phyloP scores from a whole-genome alignment of 768 basidiomycete species.

The Boletus tomentosulus region DNA sequence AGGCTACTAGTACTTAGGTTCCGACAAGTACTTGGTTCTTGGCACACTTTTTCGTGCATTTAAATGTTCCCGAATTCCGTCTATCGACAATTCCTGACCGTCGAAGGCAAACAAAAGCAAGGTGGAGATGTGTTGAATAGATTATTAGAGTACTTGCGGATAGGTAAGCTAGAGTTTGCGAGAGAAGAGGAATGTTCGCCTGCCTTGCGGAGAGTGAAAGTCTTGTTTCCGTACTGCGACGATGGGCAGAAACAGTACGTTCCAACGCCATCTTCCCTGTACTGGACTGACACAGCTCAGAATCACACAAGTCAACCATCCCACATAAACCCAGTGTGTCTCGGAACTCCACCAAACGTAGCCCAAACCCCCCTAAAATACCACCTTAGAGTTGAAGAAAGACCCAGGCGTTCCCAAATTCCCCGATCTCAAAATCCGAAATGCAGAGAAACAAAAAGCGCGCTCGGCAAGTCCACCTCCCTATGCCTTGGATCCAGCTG shows the following conservation, averaged over 20 bases:
- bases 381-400: slow-evolving; percentile 67
- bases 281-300: slow-evolving; percentile 9
- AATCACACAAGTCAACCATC: slow-evolving; percentile 21
- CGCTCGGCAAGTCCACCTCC: slow-evolving; percentile 34
- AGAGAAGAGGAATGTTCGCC: too few relatives aligned
- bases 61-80: too few relatives aligned
- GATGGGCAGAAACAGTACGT: slow-evolving; percentile 33
- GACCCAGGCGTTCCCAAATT: slow-evolving; percentile 87
- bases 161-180: too few relatives aligned
- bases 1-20: too few relatives aligned
- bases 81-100: too few relatives aligned
- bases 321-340: slow-evolving; percentile 26
- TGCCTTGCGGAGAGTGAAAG: slow-evolving; percentile 9
- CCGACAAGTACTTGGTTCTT: too few relatives aligned
- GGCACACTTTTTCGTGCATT: too few relatives aligned
- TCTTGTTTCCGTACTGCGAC: background rate
- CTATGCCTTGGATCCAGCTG: background rate
- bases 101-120: too few relatives aligned
- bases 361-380: background rate
- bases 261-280: background rate
- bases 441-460: slow-evolving; percentile 46
- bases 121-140: too few relatives aligned
- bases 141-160: too few relatives aligned
- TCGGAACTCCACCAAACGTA: background rate
- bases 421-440: slow-evolving; percentile 61